These are phyloP conservation scores for Sporothrix pseudoabietina DNA, from an alignment of 2,329 filamentous ascomycete species.

Conservation along the genomic window DNA sequence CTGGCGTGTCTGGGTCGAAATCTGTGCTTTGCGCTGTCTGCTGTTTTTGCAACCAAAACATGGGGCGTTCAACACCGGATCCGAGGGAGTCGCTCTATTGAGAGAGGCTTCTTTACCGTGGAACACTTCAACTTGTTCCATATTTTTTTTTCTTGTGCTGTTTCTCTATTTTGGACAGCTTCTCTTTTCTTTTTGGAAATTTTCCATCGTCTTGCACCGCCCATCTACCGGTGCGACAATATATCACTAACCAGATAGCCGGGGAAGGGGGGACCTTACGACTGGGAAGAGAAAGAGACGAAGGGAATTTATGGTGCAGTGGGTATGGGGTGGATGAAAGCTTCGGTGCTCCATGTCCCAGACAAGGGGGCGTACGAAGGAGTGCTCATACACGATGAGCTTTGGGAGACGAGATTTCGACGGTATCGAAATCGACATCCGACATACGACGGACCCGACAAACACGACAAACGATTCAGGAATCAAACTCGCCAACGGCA, in stretches of 20 bases:
- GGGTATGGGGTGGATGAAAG: neutral
- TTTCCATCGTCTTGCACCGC: neutral
- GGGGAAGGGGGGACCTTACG: neutral
- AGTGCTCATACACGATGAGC: neutral
- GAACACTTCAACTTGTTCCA: slow-evolving; percentile 68
- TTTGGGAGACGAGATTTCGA: neutral
- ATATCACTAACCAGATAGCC: slow-evolving; percentile 1
- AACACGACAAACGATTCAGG: neutral
- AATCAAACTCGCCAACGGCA: neutral
- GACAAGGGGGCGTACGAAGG: neutral
- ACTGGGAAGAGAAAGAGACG: neutral
- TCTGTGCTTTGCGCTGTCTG: slow-evolving; percentile 68
- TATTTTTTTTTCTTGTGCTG: slow-evolving; percentile 41
- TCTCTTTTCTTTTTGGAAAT: slow-evolving; percentile 1
- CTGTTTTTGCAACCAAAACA: slow-evolving; percentile 87
- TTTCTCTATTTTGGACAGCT: slow-evolving; percentile 30
- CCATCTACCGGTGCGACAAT: neutral
- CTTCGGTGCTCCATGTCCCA: neutral
- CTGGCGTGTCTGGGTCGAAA: slow-evolving; percentile 59
- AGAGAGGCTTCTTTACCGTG: slow-evolving; percentile 53
- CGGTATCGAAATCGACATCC: neutral
- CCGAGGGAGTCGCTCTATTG: slow-evolving; percentile 57
- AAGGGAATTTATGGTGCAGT: slow-evolving; percentile 7
- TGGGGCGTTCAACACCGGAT: slow-evolving; percentile 75
- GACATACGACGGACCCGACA: neutral